Evolutionary conservation across 177 flowering plant genomes (phyloP), one percentile per base, ranked within the genome.

Genomic region (Vitis hybrid): DNA sequence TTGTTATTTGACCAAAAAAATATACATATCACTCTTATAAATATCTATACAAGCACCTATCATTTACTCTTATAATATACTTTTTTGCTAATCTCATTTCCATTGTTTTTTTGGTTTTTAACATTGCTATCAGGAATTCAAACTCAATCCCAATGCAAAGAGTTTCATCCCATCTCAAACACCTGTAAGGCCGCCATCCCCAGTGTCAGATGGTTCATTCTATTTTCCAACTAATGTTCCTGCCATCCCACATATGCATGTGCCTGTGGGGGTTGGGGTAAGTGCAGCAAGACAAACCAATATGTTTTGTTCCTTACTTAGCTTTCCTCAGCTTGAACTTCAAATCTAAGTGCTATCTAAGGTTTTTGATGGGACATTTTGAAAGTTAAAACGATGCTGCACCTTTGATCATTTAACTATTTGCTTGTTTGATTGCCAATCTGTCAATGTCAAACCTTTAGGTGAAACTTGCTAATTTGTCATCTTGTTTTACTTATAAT

Each of bases 111-210:
- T 16, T 62, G 12, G 52, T 58, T 16, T 68, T 24, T 56, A 40
- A 27, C 57, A 14, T 66, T 62, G 14, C 62, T 69, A 2, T 52
- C 88, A 96, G 99, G 99, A 96, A 81, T 93, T 96, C 75, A 96
- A 84, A 73, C 82, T 93, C 65, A 96, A 96, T 72, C 97, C 99
- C 1, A 90, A 96, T 78, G 99, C 98, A 21, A 93, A 91, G 88
- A 91, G 97, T 77, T 93, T 89, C 65, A 71, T 78, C 40, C 98
- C 99, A 30, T 81, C 86, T 60, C 86, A 80, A 70, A 24, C 87
- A 52, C 71, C 91, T 64, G 52, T 84, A 50, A 81, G 91, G 85
- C 91, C 97, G 48, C 75, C 80, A 50, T 82, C 95, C 67, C 97
- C 99, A 10, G 85, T 79, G 11, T 67, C 97, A 73, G 97, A 96